Evolutionary conservation across 176 grass and related monocot genomes (phyloP), one percentile per base, ranked within the genome.

Genomic region (Carex myosuroides): DNA sequence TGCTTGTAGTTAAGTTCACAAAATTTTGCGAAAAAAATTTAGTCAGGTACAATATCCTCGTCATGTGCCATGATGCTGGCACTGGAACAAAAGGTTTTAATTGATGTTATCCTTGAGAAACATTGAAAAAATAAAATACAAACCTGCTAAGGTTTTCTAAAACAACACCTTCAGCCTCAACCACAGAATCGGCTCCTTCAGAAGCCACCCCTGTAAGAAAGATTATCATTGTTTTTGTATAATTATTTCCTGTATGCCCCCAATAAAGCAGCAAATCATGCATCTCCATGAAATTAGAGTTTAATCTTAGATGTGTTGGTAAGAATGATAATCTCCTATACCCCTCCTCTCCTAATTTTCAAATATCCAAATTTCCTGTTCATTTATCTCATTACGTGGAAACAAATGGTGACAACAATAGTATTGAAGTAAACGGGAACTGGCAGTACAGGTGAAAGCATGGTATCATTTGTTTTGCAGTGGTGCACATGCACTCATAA

Each of bases 111-210:
- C 17, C 37, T 71, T 6, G 37, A 71, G 68, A 71, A 21, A 62
- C 8, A 22, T 3, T 0, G 37, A 2, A 70, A 39, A 70, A 70
- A 16, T 10, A 8, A 22, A 59, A 55, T 57, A 9, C n/a, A 10
- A 84, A 98, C 96, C 89, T 93, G 90, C 96, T 95, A 79, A 98
- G 96, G 81, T 93, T 90, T 89, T 98, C 89, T 30, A 98, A 73
- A 52, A 98, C 85, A 88, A 89, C 86, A 81, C 82, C 88, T 88
- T 98, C 96, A 0, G 91, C 91, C 65, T 94, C 91, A 83, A 93
- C 89, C 54, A 98, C 89, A 1, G 83, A 87, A 56, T 98, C 92
- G 3, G n/a, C 84, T 85, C 93, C 95, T 89, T 98, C 95, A 0
- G 86, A 92, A 85, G 84, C 83, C 74, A 89, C 80, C 91, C 91